phyloP scores from a whole-genome alignment of 495 filamentous ascomycete species.

The Daldinia concentrica region DNA sequence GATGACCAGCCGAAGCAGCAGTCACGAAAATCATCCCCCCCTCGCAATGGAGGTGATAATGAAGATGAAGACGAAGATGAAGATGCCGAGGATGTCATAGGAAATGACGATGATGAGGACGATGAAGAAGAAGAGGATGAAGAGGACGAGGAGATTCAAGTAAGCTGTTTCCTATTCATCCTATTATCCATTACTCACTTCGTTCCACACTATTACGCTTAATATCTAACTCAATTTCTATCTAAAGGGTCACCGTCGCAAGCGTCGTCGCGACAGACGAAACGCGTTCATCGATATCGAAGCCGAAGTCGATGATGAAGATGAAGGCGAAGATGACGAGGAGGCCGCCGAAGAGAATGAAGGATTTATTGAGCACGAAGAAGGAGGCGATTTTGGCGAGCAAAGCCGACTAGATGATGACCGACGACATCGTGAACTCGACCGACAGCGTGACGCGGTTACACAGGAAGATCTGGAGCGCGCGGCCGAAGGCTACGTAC shows the following conservation, averaged over 20 bases:
- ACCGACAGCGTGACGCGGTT: constrained; percentile 86
- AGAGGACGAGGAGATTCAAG: constrained; percentile 68
- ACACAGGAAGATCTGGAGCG: constrained; percentile 91
- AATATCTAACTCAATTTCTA: constrained; percentile 20
- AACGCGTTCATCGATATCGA: constrained; percentile 93
- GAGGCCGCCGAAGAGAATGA: constrained; percentile 86
- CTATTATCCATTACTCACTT: constrained; percentile 2
- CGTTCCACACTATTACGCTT: constrained; percentile 12
- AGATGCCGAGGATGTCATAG: constrained; percentile 61
- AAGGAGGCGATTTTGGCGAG: constrained; percentile 88
- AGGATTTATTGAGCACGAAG: constrained; percentile 87
- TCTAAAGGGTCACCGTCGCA: constrained; percentile 74
- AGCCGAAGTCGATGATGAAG: constrained; percentile 95
- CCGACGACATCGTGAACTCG: constrained; percentile 90
- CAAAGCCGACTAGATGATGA: constrained; percentile 85
- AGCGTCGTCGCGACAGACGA: constrained; percentile 75
- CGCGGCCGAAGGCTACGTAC: constrained; percentile 83
- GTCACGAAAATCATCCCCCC: constrained; percentile 33
- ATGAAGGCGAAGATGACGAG: constrained; percentile 86
- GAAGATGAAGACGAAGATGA: constrained; percentile 62
- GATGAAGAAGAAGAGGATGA: constrained; percentile 64
- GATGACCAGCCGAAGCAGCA: constrained; percentile 44
- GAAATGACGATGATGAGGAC: constrained; percentile 58
- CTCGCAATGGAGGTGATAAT: constrained; percentile 43
- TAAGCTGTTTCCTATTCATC: constrained; percentile 44